Percentiles rank a stretch among this genome's conserved stretches.
Conservation (phyloP, 495 filamentous ascomycete genomes). For the Tuber indicum region DNA sequence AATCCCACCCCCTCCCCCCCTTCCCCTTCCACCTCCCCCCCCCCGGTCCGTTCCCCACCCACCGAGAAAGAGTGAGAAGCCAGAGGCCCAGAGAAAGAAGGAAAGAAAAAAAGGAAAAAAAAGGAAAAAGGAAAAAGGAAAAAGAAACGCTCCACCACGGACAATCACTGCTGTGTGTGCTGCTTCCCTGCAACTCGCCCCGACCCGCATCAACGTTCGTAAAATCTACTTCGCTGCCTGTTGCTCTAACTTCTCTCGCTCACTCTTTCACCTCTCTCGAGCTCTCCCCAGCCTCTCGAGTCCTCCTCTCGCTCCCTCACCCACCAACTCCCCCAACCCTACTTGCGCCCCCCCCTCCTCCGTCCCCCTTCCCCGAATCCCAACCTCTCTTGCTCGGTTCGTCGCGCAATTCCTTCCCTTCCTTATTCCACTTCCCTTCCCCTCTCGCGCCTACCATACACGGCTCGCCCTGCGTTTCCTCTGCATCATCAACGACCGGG, state of each 20-base stretch:
- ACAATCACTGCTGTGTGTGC: constrained; percentile 40
- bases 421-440: constrained; percentile 36
- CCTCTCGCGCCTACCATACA: constrained; percentile 44
- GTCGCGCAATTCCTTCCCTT: constrained; percentile 39
- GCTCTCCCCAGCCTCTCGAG: constrained; percentile 37
- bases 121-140: not conserved
- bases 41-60: constrained; percentile 4
- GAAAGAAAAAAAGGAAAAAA: not conserved
- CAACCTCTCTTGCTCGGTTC: constrained; percentile 40
- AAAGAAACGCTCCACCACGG: constrained; percentile 33
- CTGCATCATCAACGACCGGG: constrained; percentile 41
- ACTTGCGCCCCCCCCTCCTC: constrained; percentile 27
- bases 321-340: constrained; percentile 38
- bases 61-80: not conserved
- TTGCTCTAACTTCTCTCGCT: constrained; percentile 34
- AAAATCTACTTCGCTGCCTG: constrained; percentile 42
- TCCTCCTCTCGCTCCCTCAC: constrained; percentile 28
- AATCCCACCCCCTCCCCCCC: constrained; percentile 2
- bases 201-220: constrained; percentile 41
- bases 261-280: constrained; percentile 21
- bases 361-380: constrained; percentile 32
- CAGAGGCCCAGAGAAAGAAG: not conserved
- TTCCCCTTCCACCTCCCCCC: constrained; percentile 31
- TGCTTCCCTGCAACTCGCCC: constrained; percentile 43
- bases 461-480: constrained; percentile 43